Percentiles rank a stretch among this genome's conserved stretches.
Evolutionary conservation across 1,139 yeast genomes (phyloP).

Genomic region (Magnusiomyces tetraspermus): DNA sequence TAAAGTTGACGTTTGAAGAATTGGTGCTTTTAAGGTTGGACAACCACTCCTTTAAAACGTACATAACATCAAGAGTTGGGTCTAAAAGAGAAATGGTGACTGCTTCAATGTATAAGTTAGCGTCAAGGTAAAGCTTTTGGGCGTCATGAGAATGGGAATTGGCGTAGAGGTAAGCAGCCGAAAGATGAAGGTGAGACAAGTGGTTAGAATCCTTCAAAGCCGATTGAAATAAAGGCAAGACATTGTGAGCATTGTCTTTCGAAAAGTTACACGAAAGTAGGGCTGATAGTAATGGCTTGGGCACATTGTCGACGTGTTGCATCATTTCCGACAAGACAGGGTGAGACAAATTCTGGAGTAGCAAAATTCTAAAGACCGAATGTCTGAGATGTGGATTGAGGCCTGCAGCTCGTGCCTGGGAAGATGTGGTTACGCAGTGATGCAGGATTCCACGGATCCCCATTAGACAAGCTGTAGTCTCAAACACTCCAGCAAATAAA

Average conservation of each 20-base stretch:
- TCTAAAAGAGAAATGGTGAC: constrained; percentile 6
- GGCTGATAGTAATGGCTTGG: background rate
- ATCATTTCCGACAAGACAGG: constrained; percentile 8
- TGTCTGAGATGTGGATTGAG: constrained; percentile 1
- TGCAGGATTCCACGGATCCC: constrained; percentile 8
- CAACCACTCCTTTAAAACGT: background rate
- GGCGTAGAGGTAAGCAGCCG: constrained; percentile 10
- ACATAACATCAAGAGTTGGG: background rate
- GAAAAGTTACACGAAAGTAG: background rate
- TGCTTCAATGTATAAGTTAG: constrained; percentile 11
- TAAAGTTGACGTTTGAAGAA: background rate
- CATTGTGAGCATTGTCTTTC: background rate
- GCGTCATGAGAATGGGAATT: constrained; percentile 9
- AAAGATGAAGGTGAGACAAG: constrained; percentile 9
- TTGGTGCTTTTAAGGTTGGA: background rate
- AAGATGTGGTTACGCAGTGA: background rate
- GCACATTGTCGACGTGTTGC: background rate
- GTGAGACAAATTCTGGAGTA: constrained; percentile 1
- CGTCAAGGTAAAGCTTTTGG: constrained; percentile 7
- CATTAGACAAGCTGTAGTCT: constrained; percentile 7
- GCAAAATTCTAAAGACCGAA: constrained; percentile 7
- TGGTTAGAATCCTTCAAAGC: background rate
- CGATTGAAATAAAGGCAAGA: background rate
- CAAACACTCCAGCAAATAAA: constrained; percentile 10
- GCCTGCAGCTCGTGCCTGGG: background rate